Evolutionary conservation across 2,329 filamentous ascomycete species (phyloP), one percentile per base, ranked within the genome.

Genomic region (Scedosporium apiospermum): DNA sequence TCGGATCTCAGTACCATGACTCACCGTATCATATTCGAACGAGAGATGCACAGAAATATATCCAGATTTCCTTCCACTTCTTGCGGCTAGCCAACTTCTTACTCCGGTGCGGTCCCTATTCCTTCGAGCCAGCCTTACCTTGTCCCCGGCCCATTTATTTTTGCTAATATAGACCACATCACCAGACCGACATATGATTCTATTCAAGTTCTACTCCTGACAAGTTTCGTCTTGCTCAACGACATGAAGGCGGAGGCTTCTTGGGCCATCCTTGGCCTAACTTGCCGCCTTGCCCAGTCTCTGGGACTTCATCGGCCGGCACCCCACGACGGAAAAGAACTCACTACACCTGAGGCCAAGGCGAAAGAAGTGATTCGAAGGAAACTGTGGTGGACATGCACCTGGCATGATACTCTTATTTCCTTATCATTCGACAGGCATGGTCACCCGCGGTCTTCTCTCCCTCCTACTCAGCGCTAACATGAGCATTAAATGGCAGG

Each of bases 201-300:
- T 4, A 84, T 88, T 27, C 85, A 88, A 69, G 85, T 85, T 1
- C 73, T 88, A 49, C 74, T 88, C 1, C 78, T 88, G 53, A 84
- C 83, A 3, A 81, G 83, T 34, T 87, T 88, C 65, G 84, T 86
- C 2, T 75, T 88, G 2, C 74, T 87, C 27, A 88, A 88, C 66
- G 85, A 88, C 64, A 88, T 88, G 85, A 88, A 88, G 68, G 85
- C 85, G 1, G 85, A 88, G 68, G 85, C 84, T 0, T 87, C 85
- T 0, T 88, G 85, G 85, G 85, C 85, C 0, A 71, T 88, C 61
- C 79, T 86, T 60, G 85, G 85, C 0, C 78, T 88, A 55, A 87
- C 85, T 0, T 87, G 84, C 65, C 80, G 85, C 27, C 76, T 88
- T n/a, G 85, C 85, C 0, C 84, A 88, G 68, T 87, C 85, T 0